Evolutionary conservation across 2,329 filamentous ascomycete genomes (phyloP), one percentile per base, ranked within the genome.

Genomic region (Diaporthe ilicicola): DNA sequence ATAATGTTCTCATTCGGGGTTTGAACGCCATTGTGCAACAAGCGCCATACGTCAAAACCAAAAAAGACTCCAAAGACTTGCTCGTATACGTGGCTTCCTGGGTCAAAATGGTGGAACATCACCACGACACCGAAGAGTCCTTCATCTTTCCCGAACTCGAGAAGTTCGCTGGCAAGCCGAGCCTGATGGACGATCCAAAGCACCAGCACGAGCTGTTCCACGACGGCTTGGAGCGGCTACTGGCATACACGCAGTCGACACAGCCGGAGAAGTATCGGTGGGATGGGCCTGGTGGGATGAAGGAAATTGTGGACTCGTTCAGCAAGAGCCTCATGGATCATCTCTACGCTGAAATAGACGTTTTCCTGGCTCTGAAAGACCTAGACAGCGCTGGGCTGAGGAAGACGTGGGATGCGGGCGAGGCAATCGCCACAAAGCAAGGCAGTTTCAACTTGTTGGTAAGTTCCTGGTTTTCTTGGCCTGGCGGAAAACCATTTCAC

Each of bases 81-180:
- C 74, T 78, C 27, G 74, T 76, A 13, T 80, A 79, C 70, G 74
- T 79, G 9, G 70, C 74, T 2, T 77, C 77, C 13, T 82, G 79
- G 78, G 74, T 73, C 22, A 77, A 79, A 19, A 78, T 77, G 46
- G 77, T 82, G 6, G 73, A 81, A 46, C 79, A 81, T 70, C 81
- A 82, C 70, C 81, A 82, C 69, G 64, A 74, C 1, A 72, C 75
- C 44, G 81, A 82, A 67, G 81, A 82, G 62, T 70, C 54, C 0
- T 70, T 75, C 54, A 79, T 81, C 32, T 82, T 83, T 68, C 80
- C 81, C 1, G 77, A 74, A 37, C 71, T 82, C 7, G 78, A 79
- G 37, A 76, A 75, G n/a, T 73, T 79, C 24, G 77, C 76, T 9
- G 75, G 76, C 8, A 74, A 76, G 34, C 73, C 74, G 0, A 77